These are phyloP conservation scores for Xylaria sp. DNA, from an alignment of 2,329 filamentous ascomycete genomes.

Conservation along the genomic window DNA sequence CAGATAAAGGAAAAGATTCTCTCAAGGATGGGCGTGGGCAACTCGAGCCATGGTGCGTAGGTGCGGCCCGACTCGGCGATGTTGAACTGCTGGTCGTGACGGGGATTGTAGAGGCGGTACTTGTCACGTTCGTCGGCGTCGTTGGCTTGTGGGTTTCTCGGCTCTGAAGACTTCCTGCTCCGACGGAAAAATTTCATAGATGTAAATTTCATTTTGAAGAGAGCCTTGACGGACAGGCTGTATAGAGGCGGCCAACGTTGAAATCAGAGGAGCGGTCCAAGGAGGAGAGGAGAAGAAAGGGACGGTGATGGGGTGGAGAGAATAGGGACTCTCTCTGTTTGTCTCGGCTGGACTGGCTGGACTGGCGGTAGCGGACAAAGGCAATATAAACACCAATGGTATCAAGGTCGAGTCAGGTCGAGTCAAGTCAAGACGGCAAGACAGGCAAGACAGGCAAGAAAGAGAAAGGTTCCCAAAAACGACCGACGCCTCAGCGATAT, in stretches of 20 bases:
- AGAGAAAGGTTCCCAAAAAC: neutral
- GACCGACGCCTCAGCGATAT: neutral
- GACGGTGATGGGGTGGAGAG: neutral
- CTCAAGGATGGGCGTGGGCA: slow-evolving; percentile 66
- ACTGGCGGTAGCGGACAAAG: neutral
- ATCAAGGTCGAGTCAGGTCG: neutral
- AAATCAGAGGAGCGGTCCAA: slow-evolving; percentile 7
- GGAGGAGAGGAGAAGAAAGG: neutral
- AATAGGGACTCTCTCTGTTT: no score
- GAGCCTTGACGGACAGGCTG: neutral
- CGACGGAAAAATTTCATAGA: slow-evolving; percentile 32
- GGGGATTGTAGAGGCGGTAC: slow-evolving; percentile 27
- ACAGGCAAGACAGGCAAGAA: neutral
- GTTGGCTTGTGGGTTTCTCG: slow-evolving; percentile 20
- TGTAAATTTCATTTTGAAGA: slow-evolving; percentile 27
- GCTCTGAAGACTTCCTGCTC: slow-evolving; percentile 29
- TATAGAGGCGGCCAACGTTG: neutral
- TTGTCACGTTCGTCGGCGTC: slow-evolving; percentile 29
- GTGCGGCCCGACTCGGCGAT: slow-evolving; percentile 21
- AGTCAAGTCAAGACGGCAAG: neutral
- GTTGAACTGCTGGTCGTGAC: slow-evolving; percentile 23
- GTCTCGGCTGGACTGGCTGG: neutral
- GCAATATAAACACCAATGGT: neutral
- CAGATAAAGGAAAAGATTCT: slow-evolving; percentile 79
- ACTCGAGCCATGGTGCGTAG: slow-evolving; percentile 35